Base-by-base conservation (phyloP, 306 rosid genomes). In the Vigna nakashimae region DNA sequence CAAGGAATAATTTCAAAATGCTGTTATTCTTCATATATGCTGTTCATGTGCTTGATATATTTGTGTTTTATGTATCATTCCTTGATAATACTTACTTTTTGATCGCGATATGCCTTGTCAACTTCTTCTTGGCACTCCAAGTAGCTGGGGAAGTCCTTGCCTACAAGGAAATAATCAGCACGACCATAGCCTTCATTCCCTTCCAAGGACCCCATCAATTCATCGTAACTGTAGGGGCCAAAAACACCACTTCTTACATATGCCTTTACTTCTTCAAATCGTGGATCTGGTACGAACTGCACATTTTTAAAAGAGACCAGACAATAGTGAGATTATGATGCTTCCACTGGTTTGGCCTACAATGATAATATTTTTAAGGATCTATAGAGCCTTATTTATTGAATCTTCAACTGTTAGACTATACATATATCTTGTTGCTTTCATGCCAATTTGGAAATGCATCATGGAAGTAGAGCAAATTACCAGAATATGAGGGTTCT, bases 161-260 rank as follows among this genome's bases (percentile, higher is more conserved):
- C 98, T 69, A 95, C 98, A 49, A 95, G 98, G 85, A 95, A 95
- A 79, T 95, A 95, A 83, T 95, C 98, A 60, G 89, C 98, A 43
- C 86, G 89, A 46, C 98, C 98, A 76, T 80, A 95, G 16, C 98
- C 98, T 87, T 92, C 97, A 80, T 91, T 89, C 71, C 96, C 98
- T 86, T 95, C 98, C 85, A 95, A 84, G 49, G 98, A 95, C 34
- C 91, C 94, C 49, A 95, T 89, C 84, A 95, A 69, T 40, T 92
- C 91, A 14, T 87, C 85, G 22, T 91, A 95, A 78, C 84, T 84
- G 87, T 77, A 77, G 1, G 84, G 18, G 15, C 98, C 98, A 69
- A 92, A 95, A 75, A 82, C 92, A 55, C 98, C 98, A 79, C 98
- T 95, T 87, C 86, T 84, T 43, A 91, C 84, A 74, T 84, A 95